Evolutionary conservation across 2,329 filamentous ascomycete genomes (phyloP), one percentile per base, ranked within the genome.

Genomic region (Geoglossum cookeanum): DNA sequence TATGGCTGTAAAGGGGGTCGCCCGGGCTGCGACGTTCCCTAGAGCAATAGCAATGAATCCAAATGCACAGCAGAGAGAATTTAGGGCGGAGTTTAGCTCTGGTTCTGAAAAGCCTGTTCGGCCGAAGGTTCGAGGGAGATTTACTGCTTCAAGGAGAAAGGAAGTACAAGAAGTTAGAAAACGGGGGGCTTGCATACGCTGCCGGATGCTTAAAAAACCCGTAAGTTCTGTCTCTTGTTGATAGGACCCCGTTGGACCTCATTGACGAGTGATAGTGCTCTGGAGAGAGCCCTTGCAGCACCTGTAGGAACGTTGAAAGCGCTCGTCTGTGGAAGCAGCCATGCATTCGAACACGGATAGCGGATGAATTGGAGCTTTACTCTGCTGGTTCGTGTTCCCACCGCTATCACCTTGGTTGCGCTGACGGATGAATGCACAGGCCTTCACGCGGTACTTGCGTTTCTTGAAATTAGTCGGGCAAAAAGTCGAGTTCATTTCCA

Each of bases 201-300:
- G 79, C 64, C 76, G 78, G 13, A 81, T 82, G 78, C 68, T 82
- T 29, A 82, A 81, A 68, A 82, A 82, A 63, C 76, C 78, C 42
- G 62, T 64, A 57, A 22, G 15, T 49, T 33, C 15, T 44, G 51
- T 37, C 55, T n/a, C 6, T 42, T n/a, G 39, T 44, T n/a, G 39
- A 44, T 55, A 3, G 3, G 30, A 7, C 29, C 11, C 22, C 7
- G 11, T 5, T 56, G 17, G 45, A 13, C 35, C 32, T 44, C 56
- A 5, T 11, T 37, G 27, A 49, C 11, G 32, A 22, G 33, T 8
- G 9, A 3, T 32, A 64, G 51, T 82, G 79, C 62, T 81, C 78
- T 7, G 76, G 76, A 37, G 78, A 77, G 22, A 79, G 72, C 44
- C 79, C 79, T 15, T 82, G 79, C 64, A 75, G 69, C 30, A 79